phyloP scores from a whole-genome alignment of 371 early-diverging fungal species.

The Mucor sp. region DNA sequence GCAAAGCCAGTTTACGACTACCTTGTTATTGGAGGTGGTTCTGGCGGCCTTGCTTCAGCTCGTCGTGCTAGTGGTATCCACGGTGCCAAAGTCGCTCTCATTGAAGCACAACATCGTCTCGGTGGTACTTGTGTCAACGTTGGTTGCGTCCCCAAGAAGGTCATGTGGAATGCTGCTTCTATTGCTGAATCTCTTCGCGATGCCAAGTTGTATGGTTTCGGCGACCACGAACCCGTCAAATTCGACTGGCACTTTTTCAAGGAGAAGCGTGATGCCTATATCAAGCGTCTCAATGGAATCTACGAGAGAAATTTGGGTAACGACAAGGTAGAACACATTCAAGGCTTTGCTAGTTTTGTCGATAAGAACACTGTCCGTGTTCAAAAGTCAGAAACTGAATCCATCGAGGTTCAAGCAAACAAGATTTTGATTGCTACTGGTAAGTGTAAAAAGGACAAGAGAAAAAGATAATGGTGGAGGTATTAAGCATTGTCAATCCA shows the following conservation, averaged over 20 bases:
- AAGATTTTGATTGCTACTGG: constrained; percentile 91
- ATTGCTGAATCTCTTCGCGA: constrained; percentile 87
- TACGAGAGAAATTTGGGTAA: constrained; percentile 90
- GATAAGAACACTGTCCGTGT: constrained; percentile 76
- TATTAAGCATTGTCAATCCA: background rate
- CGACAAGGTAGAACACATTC: constrained; percentile 81
- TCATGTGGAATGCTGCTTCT: constrained; percentile 95
- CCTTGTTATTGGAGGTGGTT: constrained; percentile 92
- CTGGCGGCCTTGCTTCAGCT: constrained; percentile 91
- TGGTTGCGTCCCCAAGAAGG: constrained; percentile 99
- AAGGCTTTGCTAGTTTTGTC: constrained; percentile 87
- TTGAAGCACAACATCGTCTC: constrained; percentile 83
- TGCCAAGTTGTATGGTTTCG: constrained; percentile 89
- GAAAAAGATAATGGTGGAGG: background rate
- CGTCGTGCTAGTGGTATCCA: constrained; percentile 87
- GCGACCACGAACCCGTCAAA: constrained; percentile 43
- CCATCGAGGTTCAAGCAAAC: constrained; percentile 65
- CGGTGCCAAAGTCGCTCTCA: constrained; percentile 89
- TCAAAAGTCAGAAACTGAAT: constrained; percentile 40
- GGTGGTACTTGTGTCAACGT: constrained; percentile 98
- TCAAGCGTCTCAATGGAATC: constrained; percentile 94
- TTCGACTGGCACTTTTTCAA: constrained; percentile 82
- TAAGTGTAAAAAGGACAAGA: constrained; percentile 20
- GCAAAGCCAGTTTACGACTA: constrained; percentile 72
- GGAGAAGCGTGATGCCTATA: constrained; percentile 93